Base-by-base conservation (phyloP, 352 stramenopile species). In the Phytophthora sp. region DNA sequence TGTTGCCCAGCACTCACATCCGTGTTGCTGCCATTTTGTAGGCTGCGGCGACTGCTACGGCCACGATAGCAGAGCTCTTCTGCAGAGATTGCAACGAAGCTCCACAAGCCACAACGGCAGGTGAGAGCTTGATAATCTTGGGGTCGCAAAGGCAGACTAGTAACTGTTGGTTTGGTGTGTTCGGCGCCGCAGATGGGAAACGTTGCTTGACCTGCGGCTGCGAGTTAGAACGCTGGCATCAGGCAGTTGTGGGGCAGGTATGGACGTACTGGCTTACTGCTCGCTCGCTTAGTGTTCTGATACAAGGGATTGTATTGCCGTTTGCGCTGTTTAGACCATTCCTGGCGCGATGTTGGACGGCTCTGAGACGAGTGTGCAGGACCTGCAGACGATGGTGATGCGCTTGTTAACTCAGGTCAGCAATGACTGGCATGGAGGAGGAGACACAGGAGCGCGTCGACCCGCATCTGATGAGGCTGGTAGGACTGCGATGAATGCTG, bases 41-140 rank as follows among this genome's bases (percentile, higher is more conserved):
- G 35, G 41, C 20, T 47, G n/a, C 39, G 52, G 52, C 30, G 9
- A 15, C 26, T 38, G 29, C 41, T 23, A 5, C 50, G 21, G 29
- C 59, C 11, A 15, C 52, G 35, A 20, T 53, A 13, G 20, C 26
- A 4, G 63, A 76, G 35, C 58, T 86, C 29, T 92, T 88, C 49
- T 92, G 84, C 46, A 69, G 63, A 57, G 81, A 92, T 55, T 92
- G 84, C 67, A 67, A 88, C 27, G 84, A 92, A 64, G 60, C 79
- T 27, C 74, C 78, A 9, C 74, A 77, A 42, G 57, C 63, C 21
- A 85, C 63, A 24, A 92, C 84, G 2, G 50, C 76, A 47, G 84
- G 84, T 90, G 31, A 50, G 50, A n/a, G 26, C 38, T 6, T 9
- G 15, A n/a, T 23, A 3, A 12, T 9, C 4, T 12, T 30, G 23